Percentiles rank a stretch among this genome's conserved stretches.
These are phyloP conservation scores for Hemerocallis citrina DNA, from an alignment of 106 monocot genomes.

Conservation along the genomic window DNA sequence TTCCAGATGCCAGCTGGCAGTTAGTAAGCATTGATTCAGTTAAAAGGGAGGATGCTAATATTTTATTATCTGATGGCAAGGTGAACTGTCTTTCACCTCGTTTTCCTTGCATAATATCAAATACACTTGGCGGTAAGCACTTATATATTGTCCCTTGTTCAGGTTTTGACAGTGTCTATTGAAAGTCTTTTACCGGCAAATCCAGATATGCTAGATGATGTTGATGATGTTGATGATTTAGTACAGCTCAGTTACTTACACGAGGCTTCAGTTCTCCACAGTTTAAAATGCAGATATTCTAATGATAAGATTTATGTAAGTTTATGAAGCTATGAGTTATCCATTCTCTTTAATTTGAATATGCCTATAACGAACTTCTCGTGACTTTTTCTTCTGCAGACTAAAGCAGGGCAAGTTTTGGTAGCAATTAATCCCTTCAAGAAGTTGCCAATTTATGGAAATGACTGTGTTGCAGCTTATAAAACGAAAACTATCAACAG, in stretches of 20 bases:
- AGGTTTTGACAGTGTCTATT: conserved; percentile 40
- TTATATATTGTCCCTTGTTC: conserved; percentile 13
- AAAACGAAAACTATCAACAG: conserved; percentile 29
- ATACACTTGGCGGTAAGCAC: neutral
- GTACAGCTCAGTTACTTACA: conserved; percentile 77
- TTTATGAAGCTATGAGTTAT: neutral
- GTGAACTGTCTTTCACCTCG: conserved; percentile 26
- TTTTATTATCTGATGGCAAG: conserved; percentile 20
- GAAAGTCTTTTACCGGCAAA: conserved; percentile 73
- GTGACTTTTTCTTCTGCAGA: conserved; percentile 28
- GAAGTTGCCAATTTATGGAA: conserved; percentile 53
- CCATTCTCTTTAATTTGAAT: neutral
- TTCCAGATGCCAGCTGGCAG: conserved; percentile 3
- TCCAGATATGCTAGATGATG: conserved; percentile 59
- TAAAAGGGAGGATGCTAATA: conserved; percentile 3
- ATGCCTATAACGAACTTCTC: neutral
- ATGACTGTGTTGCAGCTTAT: conserved; percentile 42
- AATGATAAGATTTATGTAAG: conserved; percentile 64
- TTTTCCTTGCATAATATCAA: neutral
- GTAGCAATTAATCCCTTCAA: conserved; percentile 83
- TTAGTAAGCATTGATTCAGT: neutral
- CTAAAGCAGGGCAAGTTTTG: conserved; percentile 76
- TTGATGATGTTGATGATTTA: conserved; percentile 64
- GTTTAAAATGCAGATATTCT: conserved; percentile 50
- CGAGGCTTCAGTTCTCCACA: conserved; percentile 81